A percentile compares a stretch with the other conserved stretches of the same genome.
Conservation (phyloP, 805 yeast genomes). For the Ogataea corticis region DNA sequence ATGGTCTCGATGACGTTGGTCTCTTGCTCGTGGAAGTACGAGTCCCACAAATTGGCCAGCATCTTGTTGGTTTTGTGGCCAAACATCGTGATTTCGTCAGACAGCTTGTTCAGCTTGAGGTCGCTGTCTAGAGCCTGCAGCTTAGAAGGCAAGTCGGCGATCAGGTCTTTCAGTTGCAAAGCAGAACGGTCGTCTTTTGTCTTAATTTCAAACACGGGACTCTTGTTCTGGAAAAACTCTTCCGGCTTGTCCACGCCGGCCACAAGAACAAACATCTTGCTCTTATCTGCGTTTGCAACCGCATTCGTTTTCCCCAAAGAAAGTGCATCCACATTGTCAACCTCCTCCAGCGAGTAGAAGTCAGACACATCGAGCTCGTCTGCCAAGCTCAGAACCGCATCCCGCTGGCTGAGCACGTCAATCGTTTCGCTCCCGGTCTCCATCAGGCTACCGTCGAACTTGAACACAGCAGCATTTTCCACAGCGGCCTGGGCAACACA, state of each 20-base stretch:
- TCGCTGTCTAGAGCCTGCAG: constrained; percentile 15
- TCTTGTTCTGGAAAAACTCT: constrained; percentile 26
- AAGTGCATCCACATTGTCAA: constrained; percentile 24
- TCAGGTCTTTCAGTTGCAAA: constrained; percentile 20
- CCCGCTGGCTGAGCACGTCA: constrained; percentile 27
- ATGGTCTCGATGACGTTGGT: constrained; percentile 35
- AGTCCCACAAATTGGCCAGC: constrained; percentile 26
- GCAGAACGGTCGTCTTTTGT: constrained; percentile 24
- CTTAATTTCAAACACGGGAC: constrained; percentile 26
- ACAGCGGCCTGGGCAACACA: constrained; percentile 13
- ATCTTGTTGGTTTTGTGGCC: constrained; percentile 16
- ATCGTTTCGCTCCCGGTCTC: background rate
- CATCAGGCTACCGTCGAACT: constrained; percentile 10
- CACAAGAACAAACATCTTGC: constrained; percentile 40
- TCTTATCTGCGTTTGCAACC: constrained; percentile 17
- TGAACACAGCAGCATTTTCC: constrained; percentile 31
- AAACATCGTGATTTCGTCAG: constrained; percentile 29
- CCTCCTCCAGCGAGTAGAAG: constrained; percentile 36
- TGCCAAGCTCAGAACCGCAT: constrained; percentile 45
- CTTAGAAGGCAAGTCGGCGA: constrained; percentile 28
- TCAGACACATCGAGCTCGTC: constrained; percentile 45
- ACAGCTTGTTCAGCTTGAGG: constrained; percentile 24
- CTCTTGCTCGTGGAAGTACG: constrained; percentile 27
- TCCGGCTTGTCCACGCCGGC: constrained; percentile 43
- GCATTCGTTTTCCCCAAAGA: constrained; percentile 22